Evolutionary conservation across 108 stramenopile species (phyloP), one percentile per base, ranked within the genome.

Genomic region (Nannochloropsis granulata): DNA sequence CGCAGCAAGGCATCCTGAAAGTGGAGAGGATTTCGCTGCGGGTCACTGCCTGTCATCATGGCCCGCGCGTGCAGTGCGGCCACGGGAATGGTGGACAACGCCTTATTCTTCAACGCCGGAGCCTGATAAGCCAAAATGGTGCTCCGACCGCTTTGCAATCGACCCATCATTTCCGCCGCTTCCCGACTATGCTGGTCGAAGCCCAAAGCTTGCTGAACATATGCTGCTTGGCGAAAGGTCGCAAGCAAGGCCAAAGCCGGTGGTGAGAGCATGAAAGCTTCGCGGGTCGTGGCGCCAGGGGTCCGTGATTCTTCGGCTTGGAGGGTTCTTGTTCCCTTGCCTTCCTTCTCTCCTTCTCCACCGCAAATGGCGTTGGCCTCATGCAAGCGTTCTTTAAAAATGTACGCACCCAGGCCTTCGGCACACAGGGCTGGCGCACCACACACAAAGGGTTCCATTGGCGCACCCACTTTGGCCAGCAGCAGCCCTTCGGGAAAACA

Each of bases 81-180:
- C 56, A 11, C 7, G 25, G 87, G 87, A 23, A 87, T 79, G 25
- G 80, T 46, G 11, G 83, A 83, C 44, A 44, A 80, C 24, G 87
- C 87, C 44, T 84, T 84, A 19, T 79, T 83, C 81, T 82, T 83
- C 21, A 81, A 12, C 25, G 43, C 81, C 44, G 81, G 13, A 14
- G 43, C 43, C 45, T 87, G 83, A 46, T 87, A 87, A 13, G 13
- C 81, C 25, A 43, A 45, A 12, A 81, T 80, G 19, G 45, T 16
- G 25, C 26, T 44, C 44, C 80, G 23, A 10, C 81, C 87, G 45
- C 83, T 80, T 78, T 44, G 14, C 21, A 87, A 71, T 16, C 56
- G 56, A 71, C 9, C 56, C 56, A 71, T 71, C 56, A 71, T 71
- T n/a, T 71, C 56, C 56, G n/a, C n/a, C 56, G 21, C 56, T 71